These are phyloP conservation scores for Carex sylvatica DNA, from an alignment of 202 grass and related monocot species.

Conservation along the genomic window DNA sequence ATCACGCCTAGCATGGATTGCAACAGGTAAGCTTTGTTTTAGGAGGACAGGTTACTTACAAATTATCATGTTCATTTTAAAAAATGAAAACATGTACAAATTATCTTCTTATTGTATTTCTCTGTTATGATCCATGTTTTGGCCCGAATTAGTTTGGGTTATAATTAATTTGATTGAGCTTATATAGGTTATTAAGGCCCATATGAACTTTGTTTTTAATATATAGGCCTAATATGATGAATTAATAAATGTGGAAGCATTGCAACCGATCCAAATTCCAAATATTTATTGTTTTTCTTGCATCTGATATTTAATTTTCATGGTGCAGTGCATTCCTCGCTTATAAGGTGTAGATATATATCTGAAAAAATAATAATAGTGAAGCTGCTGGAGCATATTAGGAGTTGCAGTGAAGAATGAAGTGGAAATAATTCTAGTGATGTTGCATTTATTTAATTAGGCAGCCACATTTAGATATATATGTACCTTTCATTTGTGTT, in stretches of 20 bases:
- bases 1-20: conserved; percentile 65
- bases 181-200: background rate
- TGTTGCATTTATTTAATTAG: background rate
- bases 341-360: conserved; percentile 3
- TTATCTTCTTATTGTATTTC: background rate
- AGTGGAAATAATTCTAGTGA: background rate
- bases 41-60: background rate
- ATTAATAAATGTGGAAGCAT: background rate
- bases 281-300: background rate
- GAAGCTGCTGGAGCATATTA: conserved; percentile 11
- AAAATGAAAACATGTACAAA: background rate
- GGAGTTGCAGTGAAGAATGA: background rate
- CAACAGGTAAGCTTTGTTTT: conserved; percentile 33
- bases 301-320: conserved; percentile 5
- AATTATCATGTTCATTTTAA: background rate
- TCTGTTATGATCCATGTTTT: background rate
- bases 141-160: background rate
- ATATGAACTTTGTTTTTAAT: background rate
- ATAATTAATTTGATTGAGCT: background rate
- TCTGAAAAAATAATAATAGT: background rate
- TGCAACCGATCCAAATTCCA: background rate
- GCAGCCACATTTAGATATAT: background rate
- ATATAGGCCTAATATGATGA: background rate
- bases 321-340: conserved; percentile 13
- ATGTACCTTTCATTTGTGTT: background rate